phyloP scores from a whole-genome alignment of 768 basidiomycete genomes.

The Leccinum subtestaceum region DNA sequence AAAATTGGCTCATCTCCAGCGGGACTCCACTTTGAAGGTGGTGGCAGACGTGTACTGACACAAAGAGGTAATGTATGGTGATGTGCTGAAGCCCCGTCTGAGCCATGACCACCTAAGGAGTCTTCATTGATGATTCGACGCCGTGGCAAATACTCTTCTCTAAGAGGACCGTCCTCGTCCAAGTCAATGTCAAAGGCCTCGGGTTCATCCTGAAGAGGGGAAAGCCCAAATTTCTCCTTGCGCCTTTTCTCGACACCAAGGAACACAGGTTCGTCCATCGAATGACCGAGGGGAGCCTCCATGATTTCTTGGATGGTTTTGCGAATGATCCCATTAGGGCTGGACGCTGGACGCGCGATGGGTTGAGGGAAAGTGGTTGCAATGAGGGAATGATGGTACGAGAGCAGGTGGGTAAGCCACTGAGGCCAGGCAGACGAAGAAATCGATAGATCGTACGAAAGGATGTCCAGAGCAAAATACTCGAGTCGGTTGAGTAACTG shows the following conservation, averaged over 20 bases:
- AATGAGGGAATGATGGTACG: conserved; percentile 62
- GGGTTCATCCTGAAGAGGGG: conserved; percentile 35
- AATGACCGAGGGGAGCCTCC: conserved; percentile 41
- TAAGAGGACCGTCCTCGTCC: conserved; percentile 78
- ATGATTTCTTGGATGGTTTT: conserved; percentile 69
- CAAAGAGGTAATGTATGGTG: conserved; percentile 10
- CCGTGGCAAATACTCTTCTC: conserved; percentile 77
- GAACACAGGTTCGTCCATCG: conserved; percentile 58
- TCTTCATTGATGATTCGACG: conserved; percentile 43
- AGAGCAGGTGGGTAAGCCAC: conserved; percentile 66
- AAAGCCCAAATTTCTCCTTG: conserved; percentile 48
- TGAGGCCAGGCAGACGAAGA: conserved; percentile 61
- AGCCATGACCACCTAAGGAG: conserved; percentile 1
- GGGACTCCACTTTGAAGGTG: conserved; percentile 81
- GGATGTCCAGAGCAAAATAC: conserved; percentile 65
- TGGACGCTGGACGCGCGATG: conserved; percentile 73
- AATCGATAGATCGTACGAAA: conserved; percentile 68
- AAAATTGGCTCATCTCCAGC: conserved; percentile 74
- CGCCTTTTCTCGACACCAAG: conserved; percentile 67
- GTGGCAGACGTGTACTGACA: conserved; percentile 47
- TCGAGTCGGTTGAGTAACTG: conserved; percentile 70
- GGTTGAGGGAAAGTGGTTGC: conserved; percentile 65
- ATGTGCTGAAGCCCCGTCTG: conserved; percentile 1
- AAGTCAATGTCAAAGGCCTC: conserved; percentile 72
- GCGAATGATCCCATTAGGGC: conserved; percentile 66